Evolutionary conservation across 306 rosid genomes (phyloP).

Genomic region (Pterocarpus macrocarpus): DNA sequence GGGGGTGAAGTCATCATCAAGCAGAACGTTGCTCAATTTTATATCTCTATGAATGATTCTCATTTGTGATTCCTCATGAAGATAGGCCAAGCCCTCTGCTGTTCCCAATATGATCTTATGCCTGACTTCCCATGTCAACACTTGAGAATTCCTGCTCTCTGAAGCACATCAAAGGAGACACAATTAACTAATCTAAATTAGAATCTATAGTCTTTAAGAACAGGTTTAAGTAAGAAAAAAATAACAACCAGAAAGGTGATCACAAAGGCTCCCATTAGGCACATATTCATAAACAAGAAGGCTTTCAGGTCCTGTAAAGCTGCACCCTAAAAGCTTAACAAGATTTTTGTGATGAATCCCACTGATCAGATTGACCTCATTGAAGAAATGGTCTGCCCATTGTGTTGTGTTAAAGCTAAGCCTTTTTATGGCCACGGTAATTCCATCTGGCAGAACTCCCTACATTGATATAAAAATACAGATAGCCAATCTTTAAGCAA

Average conservation of each 20-base stretch:
- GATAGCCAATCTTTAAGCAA: slow-evolving; percentile 9
- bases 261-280: slow-evolving; percentile 43
- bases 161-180: slow-evolving; percentile 3
- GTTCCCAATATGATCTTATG: slow-evolving; percentile 41
- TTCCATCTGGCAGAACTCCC: slow-evolving; percentile 48
- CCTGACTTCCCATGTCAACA: slow-evolving; percentile 45
- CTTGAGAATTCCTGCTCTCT: slow-evolving; percentile 30
- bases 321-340: slow-evolving; percentile 51
- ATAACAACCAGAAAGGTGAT: slow-evolving; percentile 41
- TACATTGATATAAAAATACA: slow-evolving; percentile 4
- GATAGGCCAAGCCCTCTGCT: slow-evolving; percentile 48
- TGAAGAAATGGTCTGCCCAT: slow-evolving; percentile 52
- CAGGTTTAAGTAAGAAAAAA: not conserved
- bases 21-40: slow-evolving; percentile 45
- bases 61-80: slow-evolving; percentile 46
- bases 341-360: slow-evolving; percentile 48
- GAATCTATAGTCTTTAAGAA: not conserved
- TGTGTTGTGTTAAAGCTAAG: slow-evolving; percentile 48
- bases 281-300: slow-evolving; percentile 52
- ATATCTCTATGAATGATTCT: slow-evolving; percentile 52
- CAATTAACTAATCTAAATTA: not conserved
- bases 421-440: slow-evolving; percentile 43
- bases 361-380: slow-evolving; percentile 48
- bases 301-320: slow-evolving; percentile 54
- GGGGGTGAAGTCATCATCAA: slow-evolving; percentile 46